Base-by-base conservation (phyloP, 805 yeast species). In the Suhomyces pyralidae region DNA sequence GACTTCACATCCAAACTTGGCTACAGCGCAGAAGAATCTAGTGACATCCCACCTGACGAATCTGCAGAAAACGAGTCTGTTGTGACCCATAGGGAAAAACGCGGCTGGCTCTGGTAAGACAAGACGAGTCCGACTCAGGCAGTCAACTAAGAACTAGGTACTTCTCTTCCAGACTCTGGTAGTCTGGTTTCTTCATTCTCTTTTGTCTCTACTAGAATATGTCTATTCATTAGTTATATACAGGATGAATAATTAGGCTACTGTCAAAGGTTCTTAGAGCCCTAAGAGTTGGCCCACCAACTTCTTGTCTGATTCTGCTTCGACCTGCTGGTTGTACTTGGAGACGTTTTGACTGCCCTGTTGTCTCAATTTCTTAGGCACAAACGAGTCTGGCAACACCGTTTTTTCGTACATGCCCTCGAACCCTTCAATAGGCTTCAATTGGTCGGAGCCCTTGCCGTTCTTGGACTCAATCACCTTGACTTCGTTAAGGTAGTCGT, bases 391-490 rank as follows among this genome's bases (percentile, higher is more conserved):
- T 52, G 75, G 77, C 58, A 73, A 64, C 28, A 58, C 57, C 51
- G 69, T 83, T 67, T 58, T 79, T 56, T 76, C 74, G 54, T 78
- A 74, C 53, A 87, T 71, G 20, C 97, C 97, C 44, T 80, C 90
- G 63, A 86, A 90, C 1, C 91, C 87, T 30, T 77, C 80, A 40
- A 84, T 79, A 12, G 93, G 91, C 63, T 84, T 87, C 48, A 71
- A 64, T 47, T 72, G 70, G 67, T 90, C 93, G 1, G 96, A 85
- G 8, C 96, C 94, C 19, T 70, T 64, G 15, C 75, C 74, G 46
- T 70, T 67, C 61, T 75, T 78, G 51, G 81, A 84, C 34, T 76
- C 79, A 53, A 83, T 76, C 62, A 80, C 83, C 50, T 76, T 74
- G 46, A 73, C 73, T 60, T 82, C 71, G 59, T 85, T 83, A 25